These are phyloP conservation scores for Gaertneriomyces sp. DNA, from an alignment of 192 early-diverging fungal genomes.

Conservation along the genomic window DNA sequence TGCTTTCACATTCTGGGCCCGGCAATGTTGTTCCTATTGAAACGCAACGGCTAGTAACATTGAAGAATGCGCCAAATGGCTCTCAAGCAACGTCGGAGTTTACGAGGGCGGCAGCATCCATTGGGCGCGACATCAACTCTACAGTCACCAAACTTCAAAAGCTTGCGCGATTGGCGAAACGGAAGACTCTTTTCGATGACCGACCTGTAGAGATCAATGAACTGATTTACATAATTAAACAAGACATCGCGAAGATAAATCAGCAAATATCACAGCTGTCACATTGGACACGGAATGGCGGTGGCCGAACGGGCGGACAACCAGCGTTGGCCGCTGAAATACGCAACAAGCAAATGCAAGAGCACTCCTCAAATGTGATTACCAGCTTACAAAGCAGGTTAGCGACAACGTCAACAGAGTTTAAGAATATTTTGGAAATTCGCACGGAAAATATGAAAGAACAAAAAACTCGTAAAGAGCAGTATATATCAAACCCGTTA, in stretches of 20 bases:
- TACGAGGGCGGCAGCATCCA: conserved; percentile 72
- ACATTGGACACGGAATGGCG: conserved; percentile 58
- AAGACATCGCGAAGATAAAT: conserved; percentile 92
- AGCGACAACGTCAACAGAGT: conserved; percentile 81
- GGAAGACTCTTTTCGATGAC: conserved; percentile 97
- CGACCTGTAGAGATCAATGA: conserved; percentile 92
- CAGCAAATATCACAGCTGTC: conserved; percentile 89
- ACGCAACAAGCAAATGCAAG: conserved; percentile 63
- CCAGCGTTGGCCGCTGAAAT: neutral
- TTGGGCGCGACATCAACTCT: conserved; percentile 83
- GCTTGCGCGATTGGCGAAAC: conserved; percentile 86
- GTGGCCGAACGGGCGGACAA: conserved; percentile 13
- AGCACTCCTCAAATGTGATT: conserved; percentile 92
- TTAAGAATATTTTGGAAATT: conserved; percentile 95
- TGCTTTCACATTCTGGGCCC: conserved; percentile 48
- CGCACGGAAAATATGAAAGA: conserved; percentile 94
- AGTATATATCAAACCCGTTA: conserved; percentile 55
- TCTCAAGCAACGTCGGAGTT: conserved; percentile 70
- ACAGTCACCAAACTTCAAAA: conserved; percentile 82
- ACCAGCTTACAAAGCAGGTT: conserved; percentile 86
- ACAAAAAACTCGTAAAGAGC: conserved; percentile 81
- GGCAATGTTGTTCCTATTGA: conserved; percentile 22
- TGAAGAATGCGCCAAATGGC: conserved; percentile 15
- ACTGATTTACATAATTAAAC: conserved; percentile 90
- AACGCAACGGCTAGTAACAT: conserved; percentile 12